These are phyloP conservation scores for Periconia sp. DNA, from an alignment of 2,329 filamentous ascomycete species.

Conservation along the genomic window DNA sequence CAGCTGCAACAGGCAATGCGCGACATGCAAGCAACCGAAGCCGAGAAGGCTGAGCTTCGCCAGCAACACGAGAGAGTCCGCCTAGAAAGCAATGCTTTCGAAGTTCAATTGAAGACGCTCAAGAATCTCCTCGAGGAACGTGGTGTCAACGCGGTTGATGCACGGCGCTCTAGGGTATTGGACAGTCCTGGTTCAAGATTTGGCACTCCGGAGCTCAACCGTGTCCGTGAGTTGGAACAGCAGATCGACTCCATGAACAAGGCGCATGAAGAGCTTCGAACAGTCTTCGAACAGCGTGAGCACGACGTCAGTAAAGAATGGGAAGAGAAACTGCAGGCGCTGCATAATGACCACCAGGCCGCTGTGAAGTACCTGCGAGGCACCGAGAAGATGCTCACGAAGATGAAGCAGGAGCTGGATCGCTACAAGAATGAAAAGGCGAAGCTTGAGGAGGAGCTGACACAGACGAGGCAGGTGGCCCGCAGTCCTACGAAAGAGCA, in stretches of 20 bases:
- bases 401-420: slow-evolving; percentile 96
- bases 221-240: slow-evolving; percentile 84
- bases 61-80: slow-evolving; percentile 84
- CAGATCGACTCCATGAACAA: slow-evolving; percentile 79
- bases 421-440: slow-evolving; percentile 88
- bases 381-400: slow-evolving; percentile 98
- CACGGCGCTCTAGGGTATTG: slow-evolving; percentile 73
- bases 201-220: slow-evolving; percentile 76
- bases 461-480: slow-evolving; percentile 56
- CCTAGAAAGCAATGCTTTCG: slow-evolving; percentile 90
- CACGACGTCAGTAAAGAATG: slow-evolving; percentile 89
- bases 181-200: slow-evolving; percentile 77
- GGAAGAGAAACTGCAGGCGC: slow-evolving; percentile 88
- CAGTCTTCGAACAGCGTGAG: slow-evolving; percentile 76
- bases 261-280: slow-evolving; percentile 84
- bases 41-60: slow-evolving; percentile 81
- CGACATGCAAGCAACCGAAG: slow-evolving; percentile 81
- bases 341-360: slow-evolving; percentile 97
- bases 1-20: slow-evolving; percentile 85
- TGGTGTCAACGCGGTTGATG: slow-evolving; percentile 78
- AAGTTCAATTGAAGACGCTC: slow-evolving; percentile 88
- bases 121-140: slow-evolving; percentile 92
- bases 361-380: slow-evolving; percentile 98
- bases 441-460: slow-evolving; percentile 82
- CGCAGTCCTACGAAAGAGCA: slow-evolving; percentile 49